phyloP scores from a whole-genome alignment of 2,329 filamentous ascomycete species.

The Colletotrichum musicola region DNA sequence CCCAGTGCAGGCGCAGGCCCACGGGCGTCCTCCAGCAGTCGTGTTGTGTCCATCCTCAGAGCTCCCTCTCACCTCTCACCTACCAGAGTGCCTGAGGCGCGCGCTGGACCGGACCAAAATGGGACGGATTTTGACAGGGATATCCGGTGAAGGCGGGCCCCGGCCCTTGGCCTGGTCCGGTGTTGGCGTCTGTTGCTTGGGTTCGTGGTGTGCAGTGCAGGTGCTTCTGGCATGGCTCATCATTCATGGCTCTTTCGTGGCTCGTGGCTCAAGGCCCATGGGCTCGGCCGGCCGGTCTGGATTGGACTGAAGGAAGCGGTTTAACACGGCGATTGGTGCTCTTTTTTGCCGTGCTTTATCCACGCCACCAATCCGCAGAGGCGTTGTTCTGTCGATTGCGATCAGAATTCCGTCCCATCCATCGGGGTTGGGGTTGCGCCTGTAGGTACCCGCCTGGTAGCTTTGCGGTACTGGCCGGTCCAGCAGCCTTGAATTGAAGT shows the following conservation, averaged over 20 bases:
- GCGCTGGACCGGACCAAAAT: slow-evolving; percentile 10
- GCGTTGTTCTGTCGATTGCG: slow-evolving; percentile 3
- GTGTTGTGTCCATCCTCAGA: neutral
- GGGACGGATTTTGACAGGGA: slow-evolving; percentile 26
- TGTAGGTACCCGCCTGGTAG: slow-evolving; percentile 26
- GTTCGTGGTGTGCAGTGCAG: neutral
- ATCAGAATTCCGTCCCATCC: slow-evolving; percentile 10
- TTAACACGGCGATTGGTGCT: slow-evolving; percentile 25
- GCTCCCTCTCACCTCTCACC: neutral
- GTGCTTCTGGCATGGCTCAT: neutral
- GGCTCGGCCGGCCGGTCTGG: slow-evolving; percentile 1
- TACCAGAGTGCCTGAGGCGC: neutral
- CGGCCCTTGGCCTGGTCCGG: slow-evolving; percentile 11
- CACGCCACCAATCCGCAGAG: slow-evolving; percentile 7
- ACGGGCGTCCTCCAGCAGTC: slow-evolving; percentile 17
- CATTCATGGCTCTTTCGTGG: no score
- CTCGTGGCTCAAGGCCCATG: no score
- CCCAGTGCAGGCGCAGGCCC: slow-evolving; percentile 16
- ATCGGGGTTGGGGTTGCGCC: neutral
- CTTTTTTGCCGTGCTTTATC: slow-evolving; percentile 33
- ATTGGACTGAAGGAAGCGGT: neutral
- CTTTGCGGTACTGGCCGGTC: slow-evolving; percentile 11
- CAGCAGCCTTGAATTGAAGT: neutral
- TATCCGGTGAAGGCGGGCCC: slow-evolving; percentile 29
- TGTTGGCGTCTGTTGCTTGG: neutral